A percentile compares a stretch with the other conserved stretches of the same genome.
These are phyloP conservation scores for Hyphopichia homilentoma DNA, from an alignment of 805 yeast species.

Conservation along the genomic window DNA sequence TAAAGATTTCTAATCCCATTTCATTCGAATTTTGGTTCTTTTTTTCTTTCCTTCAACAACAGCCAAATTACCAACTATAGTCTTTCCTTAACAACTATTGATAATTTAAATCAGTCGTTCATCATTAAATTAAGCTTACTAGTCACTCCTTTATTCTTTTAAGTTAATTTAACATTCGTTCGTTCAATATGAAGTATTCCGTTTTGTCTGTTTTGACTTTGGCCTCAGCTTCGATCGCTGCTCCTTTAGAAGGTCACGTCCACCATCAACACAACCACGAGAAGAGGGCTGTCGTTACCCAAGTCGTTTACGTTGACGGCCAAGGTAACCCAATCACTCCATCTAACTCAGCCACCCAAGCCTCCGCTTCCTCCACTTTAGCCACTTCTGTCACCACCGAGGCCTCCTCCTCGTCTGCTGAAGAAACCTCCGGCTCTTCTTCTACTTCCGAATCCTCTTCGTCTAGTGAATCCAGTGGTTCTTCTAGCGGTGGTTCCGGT, in stretches of 20 bases:
- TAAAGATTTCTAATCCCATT: too few species aligned
- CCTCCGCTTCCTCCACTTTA: constrained; percentile 14
- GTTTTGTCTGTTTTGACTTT: constrained; percentile 21
- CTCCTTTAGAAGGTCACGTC: constrained; percentile 31
- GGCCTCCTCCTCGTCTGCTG: constrained; percentile 21
- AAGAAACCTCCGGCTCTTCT: constrained; percentile 20
- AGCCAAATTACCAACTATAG: constrained; percentile 2
- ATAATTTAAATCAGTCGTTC: not conserved
- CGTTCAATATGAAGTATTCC: constrained; percentile 11
- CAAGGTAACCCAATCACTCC: constrained; percentile 34
- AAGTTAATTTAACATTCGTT: too few species aligned
- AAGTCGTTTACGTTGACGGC: constrained; percentile 31
- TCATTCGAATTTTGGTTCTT: too few species aligned
- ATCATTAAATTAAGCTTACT: too few species aligned
- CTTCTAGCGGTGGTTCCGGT: constrained; percentile 19
- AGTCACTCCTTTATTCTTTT: constrained; percentile 2
- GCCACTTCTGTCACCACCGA: constrained; percentile 8
- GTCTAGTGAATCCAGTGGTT: constrained; percentile 12
- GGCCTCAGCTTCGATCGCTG: constrained; percentile 26
- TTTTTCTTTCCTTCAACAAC: not conserved
- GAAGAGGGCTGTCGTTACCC: constrained; percentile 39
- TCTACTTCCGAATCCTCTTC: constrained; percentile 18
- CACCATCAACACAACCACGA: constrained; percentile 34
- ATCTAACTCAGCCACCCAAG: constrained; percentile 9
- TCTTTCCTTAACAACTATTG: constrained; percentile 2